A percentile compares a stretch with the other conserved stretches of the same genome.
phyloP scores from a whole-genome alignment of 169 alveolate genomes.

The Theileria equi region DNA sequence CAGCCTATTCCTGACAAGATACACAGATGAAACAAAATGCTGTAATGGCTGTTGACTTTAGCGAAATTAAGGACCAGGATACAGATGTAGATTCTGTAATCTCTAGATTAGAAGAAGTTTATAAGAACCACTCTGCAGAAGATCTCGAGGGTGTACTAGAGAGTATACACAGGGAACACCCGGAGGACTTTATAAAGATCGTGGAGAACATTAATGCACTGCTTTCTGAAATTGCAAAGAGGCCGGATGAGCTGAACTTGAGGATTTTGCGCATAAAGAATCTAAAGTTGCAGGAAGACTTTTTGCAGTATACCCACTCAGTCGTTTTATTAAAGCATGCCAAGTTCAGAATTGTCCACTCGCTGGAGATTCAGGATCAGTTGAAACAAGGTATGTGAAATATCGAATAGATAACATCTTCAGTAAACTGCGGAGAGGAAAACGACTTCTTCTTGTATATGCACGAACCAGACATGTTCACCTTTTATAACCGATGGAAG shows the following conservation, averaged over 20 bases:
- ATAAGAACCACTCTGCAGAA: conserved; percentile 29
- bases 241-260: conserved; percentile 34
- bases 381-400: conserved; percentile 14
- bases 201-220: conserved; percentile 17
- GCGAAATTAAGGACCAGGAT: conserved; percentile 11
- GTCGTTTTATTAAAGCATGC: conserved; percentile 42
- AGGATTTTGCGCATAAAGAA: conserved; percentile 54
- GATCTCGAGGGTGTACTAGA: conserved; percentile 21
- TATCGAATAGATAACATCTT: not conserved
- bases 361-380: conserved; percentile 22
- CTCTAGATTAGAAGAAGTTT: conserved; percentile 12
- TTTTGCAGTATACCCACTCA: conserved; percentile 19
- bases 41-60: not conserved
- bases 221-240: conserved; percentile 20
- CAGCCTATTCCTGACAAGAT: not conserved
- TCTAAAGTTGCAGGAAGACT: conserved; percentile 34
- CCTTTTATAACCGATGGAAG: conserved; percentile 43
- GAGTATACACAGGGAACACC: conserved; percentile 4
- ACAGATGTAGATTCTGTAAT: not conserved
- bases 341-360: conserved; percentile 39
- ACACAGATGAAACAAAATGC: not conserved
- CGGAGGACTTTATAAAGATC: conserved; percentile 17
- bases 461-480: conserved; percentile 61
- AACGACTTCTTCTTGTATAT: conserved; percentile 59
- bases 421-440: not conserved